Evolutionary conservation across 2,329 filamentous ascomycete species (phyloP).

Genomic region (Microsporum ferrugineum): DNA sequence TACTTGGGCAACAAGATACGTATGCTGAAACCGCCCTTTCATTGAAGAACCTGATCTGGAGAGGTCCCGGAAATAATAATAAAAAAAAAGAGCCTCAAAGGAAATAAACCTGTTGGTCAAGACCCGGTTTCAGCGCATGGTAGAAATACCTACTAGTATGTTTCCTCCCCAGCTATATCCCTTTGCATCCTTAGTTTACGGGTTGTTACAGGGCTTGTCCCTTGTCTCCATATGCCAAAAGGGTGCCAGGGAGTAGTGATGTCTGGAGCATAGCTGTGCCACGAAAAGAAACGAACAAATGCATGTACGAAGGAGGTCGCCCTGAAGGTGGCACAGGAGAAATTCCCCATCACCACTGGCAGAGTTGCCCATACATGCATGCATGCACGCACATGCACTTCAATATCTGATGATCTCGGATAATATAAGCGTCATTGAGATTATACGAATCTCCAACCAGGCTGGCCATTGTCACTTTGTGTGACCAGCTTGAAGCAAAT

Average conservation of each 20-base stretch:
- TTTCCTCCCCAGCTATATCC: background rate
- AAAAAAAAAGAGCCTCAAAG: background rate
- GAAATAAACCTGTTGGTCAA: background rate
- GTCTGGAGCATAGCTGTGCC: background rate
- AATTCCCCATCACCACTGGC: background rate
- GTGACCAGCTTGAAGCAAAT: background rate
- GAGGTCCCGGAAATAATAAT: background rate
- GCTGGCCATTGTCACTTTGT: background rate
- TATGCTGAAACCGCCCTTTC: background rate
- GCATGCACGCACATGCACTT: background rate
- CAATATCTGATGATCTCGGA: background rate
- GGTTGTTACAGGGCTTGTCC: background rate
- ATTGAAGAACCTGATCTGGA: background rate
- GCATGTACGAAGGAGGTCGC: background rate
- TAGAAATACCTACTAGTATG: background rate
- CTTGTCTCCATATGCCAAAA: background rate
- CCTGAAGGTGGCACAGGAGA: background rate
- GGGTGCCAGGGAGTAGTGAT: background rate
- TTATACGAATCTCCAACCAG: background rate
- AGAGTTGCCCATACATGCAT: background rate
- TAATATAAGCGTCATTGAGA: background rate
- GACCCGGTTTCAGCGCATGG: background rate
- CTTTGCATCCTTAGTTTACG: background rate
- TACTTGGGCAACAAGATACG: background rate
- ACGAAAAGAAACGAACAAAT: background rate